Evolutionary conservation across 2,329 filamentous ascomycete genomes (phyloP).

Genomic region (Periconia sp.): DNA sequence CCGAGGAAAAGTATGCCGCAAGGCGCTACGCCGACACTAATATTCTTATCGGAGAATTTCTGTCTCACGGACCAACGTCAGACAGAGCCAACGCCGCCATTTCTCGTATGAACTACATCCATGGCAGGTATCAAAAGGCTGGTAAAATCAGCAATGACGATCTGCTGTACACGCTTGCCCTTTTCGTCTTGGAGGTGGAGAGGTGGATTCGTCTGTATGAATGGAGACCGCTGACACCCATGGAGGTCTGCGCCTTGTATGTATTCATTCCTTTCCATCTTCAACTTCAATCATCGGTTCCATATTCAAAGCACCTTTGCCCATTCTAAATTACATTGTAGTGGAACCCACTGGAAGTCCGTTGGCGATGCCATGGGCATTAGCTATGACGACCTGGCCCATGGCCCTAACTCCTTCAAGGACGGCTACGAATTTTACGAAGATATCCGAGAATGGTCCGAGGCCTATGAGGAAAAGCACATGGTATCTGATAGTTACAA

Average conservation of each 20-base stretch:
- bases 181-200: slow-evolving; percentile 68
- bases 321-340: neutral
- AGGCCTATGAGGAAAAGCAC: slow-evolving; percentile 59
- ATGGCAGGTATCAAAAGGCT: slow-evolving; percentile 57
- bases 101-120: slow-evolving; percentile 66
- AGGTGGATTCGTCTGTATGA: slow-evolving; percentile 67
- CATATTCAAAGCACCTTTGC: neutral
- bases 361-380: slow-evolving; percentile 72
- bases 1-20: slow-evolving; percentile 21
- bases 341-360: slow-evolving; percentile 69
- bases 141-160: slow-evolving; percentile 64
- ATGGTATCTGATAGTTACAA: slow-evolving; percentile 55
- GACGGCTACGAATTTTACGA: slow-evolving; percentile 58
- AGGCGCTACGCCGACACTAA: slow-evolving; percentile 36
- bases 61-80: slow-evolving; percentile 23
- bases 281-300: neutral
- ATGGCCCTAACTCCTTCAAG: slow-evolving; percentile 43
- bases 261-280: neutral
- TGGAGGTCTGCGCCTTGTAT: slow-evolving; percentile 66
- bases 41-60: slow-evolving; percentile 37
- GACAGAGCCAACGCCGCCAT: slow-evolving; percentile 50
- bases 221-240: slow-evolving; percentile 67
- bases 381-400: slow-evolving; percentile 47
- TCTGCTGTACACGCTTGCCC: slow-evolving; percentile 64
- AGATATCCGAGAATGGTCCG: slow-evolving; percentile 54